Evolutionary conservation across 805 yeast species (phyloP).

Genomic region (Metschnikowia orientalis): DNA sequence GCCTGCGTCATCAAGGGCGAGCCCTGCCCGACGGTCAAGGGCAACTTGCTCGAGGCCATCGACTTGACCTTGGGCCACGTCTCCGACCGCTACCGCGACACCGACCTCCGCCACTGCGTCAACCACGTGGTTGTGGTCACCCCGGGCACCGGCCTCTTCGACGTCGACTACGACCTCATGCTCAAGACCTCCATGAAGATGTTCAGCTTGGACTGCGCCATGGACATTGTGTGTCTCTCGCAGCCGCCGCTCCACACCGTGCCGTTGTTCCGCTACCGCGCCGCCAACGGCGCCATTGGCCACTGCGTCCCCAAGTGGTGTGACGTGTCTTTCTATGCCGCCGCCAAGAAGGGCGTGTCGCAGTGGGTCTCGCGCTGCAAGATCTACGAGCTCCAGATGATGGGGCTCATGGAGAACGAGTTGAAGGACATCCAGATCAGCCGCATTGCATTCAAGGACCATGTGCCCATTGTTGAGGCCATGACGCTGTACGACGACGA

Average conservation of each 20-base stretch:
- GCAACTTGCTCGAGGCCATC: conserved; percentile 83
- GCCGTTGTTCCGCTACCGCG: conserved; percentile 76
- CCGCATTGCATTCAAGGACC: conserved; percentile 40
- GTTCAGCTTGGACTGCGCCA: conserved; percentile 73
- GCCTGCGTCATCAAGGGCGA: conserved; percentile 44
- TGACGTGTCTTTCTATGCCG: conserved; percentile 87
- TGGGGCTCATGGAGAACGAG: conserved; percentile 95
- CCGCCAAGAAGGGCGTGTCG: conserved; percentile 37
- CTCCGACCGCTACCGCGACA: conserved; percentile 72
- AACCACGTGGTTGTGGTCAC: conserved; percentile 83
- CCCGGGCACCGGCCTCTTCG: conserved; percentile 92
- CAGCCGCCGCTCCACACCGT: conserved; percentile 91
- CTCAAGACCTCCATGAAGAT: conserved; percentile 71
- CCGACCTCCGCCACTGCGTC: conserved; percentile 86
- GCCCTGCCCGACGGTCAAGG: conserved; percentile 81
- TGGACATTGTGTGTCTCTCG: conserved; percentile 83
- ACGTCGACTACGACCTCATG: conserved; percentile 78
- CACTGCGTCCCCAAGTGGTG: conserved; percentile 94
- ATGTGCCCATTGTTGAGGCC: conserved; percentile 47
- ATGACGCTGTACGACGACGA: conserved; percentile 67
- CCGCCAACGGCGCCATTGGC: conserved; percentile 42
- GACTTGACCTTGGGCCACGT: conserved; percentile 77
- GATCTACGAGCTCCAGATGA: conserved; percentile 94
- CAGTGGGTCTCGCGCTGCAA: conserved; percentile 94
- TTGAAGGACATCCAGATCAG: conserved; percentile 63